Base-by-base conservation (phyloP, 2,329 filamentous ascomycete species). In the Sarocladium brachiariae region DNA sequence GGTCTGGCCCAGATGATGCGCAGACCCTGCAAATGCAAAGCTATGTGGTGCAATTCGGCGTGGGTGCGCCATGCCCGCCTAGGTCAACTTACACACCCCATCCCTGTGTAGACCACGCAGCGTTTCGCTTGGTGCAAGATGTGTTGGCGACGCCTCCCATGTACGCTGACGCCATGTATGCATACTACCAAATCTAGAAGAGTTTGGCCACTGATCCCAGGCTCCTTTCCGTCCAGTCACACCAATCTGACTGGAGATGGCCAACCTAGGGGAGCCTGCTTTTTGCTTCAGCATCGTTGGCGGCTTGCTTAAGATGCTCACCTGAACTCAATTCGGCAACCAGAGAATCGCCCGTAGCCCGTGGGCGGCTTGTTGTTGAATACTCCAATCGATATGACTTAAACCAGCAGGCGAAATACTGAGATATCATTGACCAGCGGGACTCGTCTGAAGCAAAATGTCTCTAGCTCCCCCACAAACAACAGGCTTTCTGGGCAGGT, bases 21-120 rank as follows among this genome's bases (percentile, higher is more conserved):
- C 43, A 47, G 43, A 47, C 43, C 43, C 43, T 47, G 43, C 43
- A 47, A 47, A 47, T 47, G 43, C 43, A 47, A 47, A 31, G 43
- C 43, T 31, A n/a, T 9, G 27, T 21, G 24, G 43, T 14, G 43
- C 25, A 21, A 47, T 25, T n/a, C 25, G 21, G 9, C 43, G 7
- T 47, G 43, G 43, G 43, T 18, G 43, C 33, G 43, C 25, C 24
- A 14, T 9, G 18, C 6, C 7, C 7, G 27, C 7, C 27, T 11
- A 5, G 14, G 25, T 19, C 43, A 23, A 33, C 25, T 47, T 47
- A 47, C 27, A 47, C 43, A 30, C 27, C n/a, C 27, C 43, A 31
- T 30, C 25, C 43, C 25, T 47, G 43, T 14, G 43, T 7, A 19
- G 27, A 33, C 25, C 43, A 33, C 7, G 13, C 27, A 33, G 24